Evolutionary conservation across 2,329 filamentous ascomycete species (phyloP).

Genomic region (Venturia carpophila): DNA sequence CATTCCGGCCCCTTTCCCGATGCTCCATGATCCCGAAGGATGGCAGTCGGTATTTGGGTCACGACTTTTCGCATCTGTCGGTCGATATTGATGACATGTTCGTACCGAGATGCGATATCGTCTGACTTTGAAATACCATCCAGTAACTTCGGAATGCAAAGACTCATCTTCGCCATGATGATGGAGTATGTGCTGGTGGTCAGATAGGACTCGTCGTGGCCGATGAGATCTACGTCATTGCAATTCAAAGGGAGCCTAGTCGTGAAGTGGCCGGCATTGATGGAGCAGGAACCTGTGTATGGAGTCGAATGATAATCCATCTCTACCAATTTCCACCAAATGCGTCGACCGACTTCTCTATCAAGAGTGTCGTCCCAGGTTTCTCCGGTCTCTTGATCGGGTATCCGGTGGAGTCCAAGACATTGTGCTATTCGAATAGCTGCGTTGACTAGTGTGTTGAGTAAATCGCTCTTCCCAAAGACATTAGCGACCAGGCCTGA

Average conservation of each 20-base stretch:
- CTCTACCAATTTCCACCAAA: constrained; percentile 31
- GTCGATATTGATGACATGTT: constrained; percentile 11
- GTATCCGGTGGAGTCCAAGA: constrained; percentile 25
- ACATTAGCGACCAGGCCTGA: constrained; percentile 34
- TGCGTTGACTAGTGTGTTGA: constrained; percentile 31
- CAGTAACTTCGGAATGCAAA: constrained; percentile 7
- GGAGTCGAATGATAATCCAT: constrained; percentile 13
- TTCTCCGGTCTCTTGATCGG: not conserved
- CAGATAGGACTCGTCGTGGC: not conserved
- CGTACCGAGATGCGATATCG: constrained; percentile 4
- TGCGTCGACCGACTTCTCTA: constrained; percentile 30
- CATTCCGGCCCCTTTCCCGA: not conserved
- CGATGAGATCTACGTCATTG: constrained; percentile 5
- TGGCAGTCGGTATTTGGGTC: constrained; percentile 6
- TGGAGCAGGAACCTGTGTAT: constrained; percentile 14
- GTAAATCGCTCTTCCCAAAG: constrained; percentile 31
- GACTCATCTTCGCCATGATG: constrained; percentile 14
- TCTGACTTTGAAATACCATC: constrained; percentile 1
- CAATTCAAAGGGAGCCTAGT: constrained; percentile 6
- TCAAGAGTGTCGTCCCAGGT: constrained; percentile 23
- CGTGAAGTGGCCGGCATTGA: constrained; percentile 8
- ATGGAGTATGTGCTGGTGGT: constrained; percentile 11
- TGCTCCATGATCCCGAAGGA: constrained; percentile 10
- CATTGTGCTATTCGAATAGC: constrained; percentile 32
- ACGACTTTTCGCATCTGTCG: constrained; percentile 10